phyloP scores from a whole-genome alignment of 805 yeast species.

The Jamesozyma hellenica region DNA sequence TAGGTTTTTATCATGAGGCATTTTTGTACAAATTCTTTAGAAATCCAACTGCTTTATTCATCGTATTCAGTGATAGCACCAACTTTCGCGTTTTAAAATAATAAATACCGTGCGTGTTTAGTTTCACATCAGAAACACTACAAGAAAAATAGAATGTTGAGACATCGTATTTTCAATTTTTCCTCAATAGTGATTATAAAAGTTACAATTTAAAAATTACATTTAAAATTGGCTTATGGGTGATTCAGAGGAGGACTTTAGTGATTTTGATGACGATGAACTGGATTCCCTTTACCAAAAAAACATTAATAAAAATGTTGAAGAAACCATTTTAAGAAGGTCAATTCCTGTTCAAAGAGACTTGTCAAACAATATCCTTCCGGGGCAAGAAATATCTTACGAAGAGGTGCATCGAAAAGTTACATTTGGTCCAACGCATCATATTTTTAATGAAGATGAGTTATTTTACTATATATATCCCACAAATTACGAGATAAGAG shows the following conservation, averaged over 20 bases:
- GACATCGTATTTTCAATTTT: too few relatives aligned
- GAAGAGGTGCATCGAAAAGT: constrained; percentile 32
- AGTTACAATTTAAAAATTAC: too few relatives aligned
- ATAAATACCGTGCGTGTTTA: neutral
- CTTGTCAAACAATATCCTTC: constrained; percentile 25
- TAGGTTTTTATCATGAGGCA: too few relatives aligned
- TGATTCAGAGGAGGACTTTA: constrained; percentile 6
- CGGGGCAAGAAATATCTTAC: constrained; percentile 25
- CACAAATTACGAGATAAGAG: constrained; percentile 71
- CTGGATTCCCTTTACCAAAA: constrained; percentile 25
- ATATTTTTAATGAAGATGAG: constrained; percentile 34
- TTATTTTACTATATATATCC: constrained; percentile 64
- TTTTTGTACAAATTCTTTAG: too few relatives aligned
- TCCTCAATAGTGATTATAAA: too few relatives aligned
- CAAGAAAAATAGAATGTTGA: neutral
- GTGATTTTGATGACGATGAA: constrained; percentile 26
- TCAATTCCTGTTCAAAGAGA: constrained; percentile 30
- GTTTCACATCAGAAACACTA: too few relatives aligned
- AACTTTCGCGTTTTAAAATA: too few relatives aligned
- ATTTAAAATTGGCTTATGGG: neutral
- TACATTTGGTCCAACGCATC: constrained; percentile 40
- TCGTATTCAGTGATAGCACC: too few relatives aligned
- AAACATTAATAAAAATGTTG: constrained; percentile 27
- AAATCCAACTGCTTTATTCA: too few relatives aligned
- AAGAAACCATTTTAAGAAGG: constrained; percentile 25